Evolutionary conservation across 2,329 filamentous ascomycete genomes (phyloP), one percentile per base, ranked within the genome.

Genomic region (Colletotrichum truncatum): DNA sequence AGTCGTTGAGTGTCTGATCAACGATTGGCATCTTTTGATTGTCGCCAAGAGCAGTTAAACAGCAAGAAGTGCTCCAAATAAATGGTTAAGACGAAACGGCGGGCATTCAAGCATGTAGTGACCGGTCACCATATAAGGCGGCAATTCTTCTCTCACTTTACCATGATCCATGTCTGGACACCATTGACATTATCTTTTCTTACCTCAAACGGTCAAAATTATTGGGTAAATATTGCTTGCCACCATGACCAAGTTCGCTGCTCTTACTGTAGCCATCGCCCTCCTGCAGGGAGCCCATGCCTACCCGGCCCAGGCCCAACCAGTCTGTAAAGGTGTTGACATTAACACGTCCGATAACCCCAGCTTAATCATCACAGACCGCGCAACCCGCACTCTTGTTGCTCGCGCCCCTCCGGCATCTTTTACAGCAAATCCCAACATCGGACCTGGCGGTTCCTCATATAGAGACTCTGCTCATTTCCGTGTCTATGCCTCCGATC

Each of bases 381-480:
- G 55, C 43, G 26, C 43, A 5, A 28, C 32, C 2, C 38, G 45
- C 1, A 34, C 23, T 3, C 34, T 49, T 6, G 16, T 8, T 25
- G 18, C 54, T 2, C 32, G 43, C 1, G 43, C 43, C 11, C 55
- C 55, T 6, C 55, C 43, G 2, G 30, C 32, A 30, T 39, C 55
- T 16, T 49, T 58, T 43, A 58, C 55, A 10, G 55, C 55, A 11
- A 58, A 49, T 16, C 30, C 41, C 12, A 0, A 10, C 32, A 38
- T 58, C 46, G 76, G 76, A 55, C 72, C 75, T 9, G 76, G 75
- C 5, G 76, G 76, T 56, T 70, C 65, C 56, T 66, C 41, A 41
- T 77, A 72, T 46, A 69, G 70, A 34, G 75, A 78, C 51, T 78
- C 76, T 1, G 70, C 73, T 0, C 79, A 80, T 66, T 81, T 81